Percentiles rank a stretch among this genome's conserved stretches.
Conservation (phyloP, 129 eudicot species). For the Tanacetum coccineum region DNA sequence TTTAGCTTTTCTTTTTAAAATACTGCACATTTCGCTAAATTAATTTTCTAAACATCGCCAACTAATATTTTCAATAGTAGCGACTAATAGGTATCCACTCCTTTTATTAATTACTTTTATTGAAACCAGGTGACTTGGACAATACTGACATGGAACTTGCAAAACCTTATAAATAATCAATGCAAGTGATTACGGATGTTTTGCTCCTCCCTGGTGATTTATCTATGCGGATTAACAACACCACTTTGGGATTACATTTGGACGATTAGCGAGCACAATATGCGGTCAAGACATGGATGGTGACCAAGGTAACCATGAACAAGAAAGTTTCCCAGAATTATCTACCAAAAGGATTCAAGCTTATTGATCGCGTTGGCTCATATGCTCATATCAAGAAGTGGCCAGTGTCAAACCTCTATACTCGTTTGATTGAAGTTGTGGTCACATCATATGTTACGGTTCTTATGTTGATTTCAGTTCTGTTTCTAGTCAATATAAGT, state of each 20-base stretch:
- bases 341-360: slow-evolving; percentile 63
- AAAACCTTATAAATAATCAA: slow-evolving; percentile 59
- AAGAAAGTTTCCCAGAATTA: slow-evolving; percentile 58
- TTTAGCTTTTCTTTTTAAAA: too few species aligned
- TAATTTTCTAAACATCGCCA: too few species aligned
- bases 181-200: slow-evolving; percentile 55
- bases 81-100: too few species aligned
- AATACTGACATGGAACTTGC: slow-evolving; percentile 84
- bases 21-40: too few species aligned
- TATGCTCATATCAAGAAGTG: slow-evolving; percentile 69
- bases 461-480: slow-evolving; percentile 54
- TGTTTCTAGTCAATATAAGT: slow-evolving; percentile 59
- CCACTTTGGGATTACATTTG: slow-evolving; percentile 89
- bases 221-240: slow-evolving; percentile 79
- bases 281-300: slow-evolving; percentile 86
- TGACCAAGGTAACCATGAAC: slow-evolving; percentile 87
- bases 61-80: too few species aligned
- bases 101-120: too few species aligned
- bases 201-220: slow-evolving; percentile 77
- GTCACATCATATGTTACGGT: slow-evolving; percentile 71
- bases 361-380: slow-evolving; percentile 68
- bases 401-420: slow-evolving; percentile 62
- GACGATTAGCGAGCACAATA: slow-evolving; percentile 79
- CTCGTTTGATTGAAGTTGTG: slow-evolving; percentile 65
- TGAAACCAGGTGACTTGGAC: slow-evolving; percentile 92